Evolutionary conservation across 164 flowering plant genomes (phyloP), one percentile per base, ranked within the genome.

Genomic region (Kingdonia uniflora): DNA sequence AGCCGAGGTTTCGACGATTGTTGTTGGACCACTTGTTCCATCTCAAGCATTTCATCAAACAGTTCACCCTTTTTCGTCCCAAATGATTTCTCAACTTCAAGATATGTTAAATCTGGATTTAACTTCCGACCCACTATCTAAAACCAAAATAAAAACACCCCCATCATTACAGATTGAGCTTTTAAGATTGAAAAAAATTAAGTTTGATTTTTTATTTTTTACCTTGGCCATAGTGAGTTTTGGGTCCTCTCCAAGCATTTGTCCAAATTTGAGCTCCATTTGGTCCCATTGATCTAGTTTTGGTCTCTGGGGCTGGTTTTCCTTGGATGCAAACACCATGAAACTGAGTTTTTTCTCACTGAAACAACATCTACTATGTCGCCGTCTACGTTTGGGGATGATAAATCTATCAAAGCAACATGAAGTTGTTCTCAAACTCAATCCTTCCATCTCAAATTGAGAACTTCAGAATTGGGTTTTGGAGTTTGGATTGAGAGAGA

Each of bases 201-300:
- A 29, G 4, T 29, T 29, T 4, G 6, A 29, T 8, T 4, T 29
- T 3, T 3, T 3, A 29, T 3, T 29, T 4, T 29, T 29, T 29
- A 88, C 98, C 96, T 92, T 92, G 15, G 96, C 94, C 1, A 85
- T 63, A 49, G 98, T 85, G 20, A 92, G 75, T 57, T 88, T 84
- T 38, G 98, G 98, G 75, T 92, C 94, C 74, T 92, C 98, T 14
- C 96, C 98, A 35, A 92, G 42, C 68, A 84, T 22, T 17, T 71
- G 67, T n/a, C 95, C 98, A 54, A 85, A 87, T 65, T 92, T 80
- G 73, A 92, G 84, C 77, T 85, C 96, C 95, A 87, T 85, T 55
- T 61, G 71, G 61, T 92, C 98, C 81, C 78, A 69, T 13, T 71
- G 52, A 64, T 84, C 79, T 40, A 92, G 65, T 44, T 76, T 65